phyloP scores from a whole-genome alignment of 2,329 filamentous ascomycete species.

The Xylariaceae sp. region DNA sequence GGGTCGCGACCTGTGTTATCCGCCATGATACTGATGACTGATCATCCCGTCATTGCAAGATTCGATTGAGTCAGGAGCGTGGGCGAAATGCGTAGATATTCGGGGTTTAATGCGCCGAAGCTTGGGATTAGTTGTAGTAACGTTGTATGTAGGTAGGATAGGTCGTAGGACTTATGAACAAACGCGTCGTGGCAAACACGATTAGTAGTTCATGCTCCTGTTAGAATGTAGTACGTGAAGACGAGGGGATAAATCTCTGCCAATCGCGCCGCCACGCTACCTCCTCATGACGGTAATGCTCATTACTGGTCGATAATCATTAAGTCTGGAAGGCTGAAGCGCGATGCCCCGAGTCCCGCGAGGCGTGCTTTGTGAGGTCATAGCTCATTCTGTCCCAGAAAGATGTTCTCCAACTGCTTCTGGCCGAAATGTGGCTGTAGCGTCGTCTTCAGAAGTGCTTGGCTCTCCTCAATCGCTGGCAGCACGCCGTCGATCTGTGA shows the following conservation, averaged over 20 bases:
- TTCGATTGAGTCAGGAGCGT: background rate
- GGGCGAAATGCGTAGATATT: too few relatives aligned
- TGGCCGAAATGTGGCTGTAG: slow-evolving; percentile 42
- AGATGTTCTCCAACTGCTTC: slow-evolving; percentile 43
- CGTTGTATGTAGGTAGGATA: too few relatives aligned
- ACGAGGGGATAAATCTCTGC: slow-evolving; percentile 1
- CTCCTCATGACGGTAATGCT: background rate
- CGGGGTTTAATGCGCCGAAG: too few relatives aligned
- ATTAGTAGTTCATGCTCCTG: background rate
- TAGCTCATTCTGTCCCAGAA: slow-evolving; percentile 32
- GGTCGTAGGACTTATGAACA: too few relatives aligned
- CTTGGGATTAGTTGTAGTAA: too few relatives aligned
- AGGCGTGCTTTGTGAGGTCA: background rate
- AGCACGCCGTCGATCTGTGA: slow-evolving; percentile 49
- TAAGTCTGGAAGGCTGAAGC: too few relatives aligned
- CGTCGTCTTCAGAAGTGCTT: slow-evolving; percentile 45
- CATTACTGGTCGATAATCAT: too few relatives aligned
- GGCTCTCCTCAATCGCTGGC: slow-evolving; percentile 44
- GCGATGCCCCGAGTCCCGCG: background rate
- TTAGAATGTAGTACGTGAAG: background rate
- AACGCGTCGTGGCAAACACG: background rate
- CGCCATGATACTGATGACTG: background rate
- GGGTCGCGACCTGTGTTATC: background rate
- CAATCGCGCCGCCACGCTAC: slow-evolving; percentile 7
- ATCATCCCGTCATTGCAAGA: background rate